These are phyloP conservation scores for Globisporangium yorkense DNA, from an alignment of 352 stramenopile genomes.

Conservation along the genomic window DNA sequence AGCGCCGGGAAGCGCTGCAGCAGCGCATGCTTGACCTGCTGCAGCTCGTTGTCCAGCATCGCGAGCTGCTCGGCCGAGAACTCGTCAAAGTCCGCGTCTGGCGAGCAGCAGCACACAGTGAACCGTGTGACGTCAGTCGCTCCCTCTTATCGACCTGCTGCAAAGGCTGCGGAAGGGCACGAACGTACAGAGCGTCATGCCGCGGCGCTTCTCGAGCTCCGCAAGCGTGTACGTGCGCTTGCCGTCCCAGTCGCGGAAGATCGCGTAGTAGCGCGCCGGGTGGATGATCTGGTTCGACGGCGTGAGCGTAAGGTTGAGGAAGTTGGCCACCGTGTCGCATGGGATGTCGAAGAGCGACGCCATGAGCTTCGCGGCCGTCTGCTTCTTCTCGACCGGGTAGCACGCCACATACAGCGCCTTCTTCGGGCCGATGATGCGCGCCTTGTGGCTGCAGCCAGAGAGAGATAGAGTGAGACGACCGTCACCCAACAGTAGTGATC, in stretches of 20 bases:
- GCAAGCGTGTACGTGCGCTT: slow-evolving; percentile 77
- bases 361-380: slow-evolving; percentile 71
- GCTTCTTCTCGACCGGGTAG: slow-evolving; percentile 86
- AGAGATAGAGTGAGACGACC: background rate
- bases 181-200: slow-evolving; percentile 80
- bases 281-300: slow-evolving; percentile 94
- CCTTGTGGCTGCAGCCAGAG: slow-evolving; percentile 55
- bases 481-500: background rate
- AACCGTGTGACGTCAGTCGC: no score
- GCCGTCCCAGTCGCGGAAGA: slow-evolving; percentile 92
- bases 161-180: background rate
- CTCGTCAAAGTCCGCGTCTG: slow-evolving; percentile 90
- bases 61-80: slow-evolving; percentile 89
- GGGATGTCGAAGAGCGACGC: slow-evolving; percentile 90
- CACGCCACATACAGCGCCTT: slow-evolving; percentile 88
- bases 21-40: slow-evolving; percentile 89
- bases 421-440: slow-evolving; percentile 88
- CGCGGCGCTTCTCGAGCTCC: slow-evolving; percentile 84
- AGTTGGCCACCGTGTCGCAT: slow-evolving; percentile 89
- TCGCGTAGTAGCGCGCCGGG: slow-evolving; percentile 89
- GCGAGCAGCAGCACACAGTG: background rate
- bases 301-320: slow-evolving; percentile 91
- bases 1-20: slow-evolving; percentile 88
- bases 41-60: slow-evolving; percentile 92
- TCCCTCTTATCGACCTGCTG: no score